A percentile compares a stretch with the other conserved stretches of the same genome.
phyloP scores from a whole-genome alignment of 371 early-diverging fungal genomes.

The Capniomyces stellatus region DNA sequence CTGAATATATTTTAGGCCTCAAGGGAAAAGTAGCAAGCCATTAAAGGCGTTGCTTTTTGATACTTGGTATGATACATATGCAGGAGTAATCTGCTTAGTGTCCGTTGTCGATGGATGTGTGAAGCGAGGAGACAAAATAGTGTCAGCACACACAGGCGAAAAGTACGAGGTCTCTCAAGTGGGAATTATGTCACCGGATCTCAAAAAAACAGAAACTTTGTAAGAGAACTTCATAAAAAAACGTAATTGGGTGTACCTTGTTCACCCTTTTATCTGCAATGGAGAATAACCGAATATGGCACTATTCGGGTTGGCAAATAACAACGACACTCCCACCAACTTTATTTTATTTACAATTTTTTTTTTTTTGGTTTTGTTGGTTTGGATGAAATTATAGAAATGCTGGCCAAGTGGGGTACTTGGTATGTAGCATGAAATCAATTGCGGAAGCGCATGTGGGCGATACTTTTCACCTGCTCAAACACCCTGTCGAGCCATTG shows the following conservation, averaged over 20 bases:
- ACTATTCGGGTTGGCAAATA: too few relatives aligned
- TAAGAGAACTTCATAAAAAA: slow-evolving; percentile 23
- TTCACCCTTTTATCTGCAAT: too few relatives aligned
- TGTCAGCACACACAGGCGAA: slow-evolving; percentile 49
- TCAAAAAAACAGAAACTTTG: slow-evolving; percentile 48
- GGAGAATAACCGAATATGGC: too few relatives aligned
- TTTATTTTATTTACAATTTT: slow-evolving; percentile 4
- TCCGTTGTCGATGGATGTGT: slow-evolving; percentile 72
- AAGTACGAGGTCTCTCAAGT: slow-evolving; percentile 79
- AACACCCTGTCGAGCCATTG: slow-evolving; percentile 42
- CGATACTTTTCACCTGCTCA: slow-evolving; percentile 73
- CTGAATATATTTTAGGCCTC: slow-evolving; percentile 16
- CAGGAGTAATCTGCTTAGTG: slow-evolving; percentile 85
- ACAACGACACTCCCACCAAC: too few relatives aligned
- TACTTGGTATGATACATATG: slow-evolving; percentile 90
- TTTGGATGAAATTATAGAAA: slow-evolving; percentile 13
- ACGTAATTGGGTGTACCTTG: too few relatives aligned
- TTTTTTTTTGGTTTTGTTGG: neutral
- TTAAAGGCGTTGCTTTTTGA: slow-evolving; percentile 83
- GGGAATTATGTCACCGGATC: slow-evolving; percentile 93
- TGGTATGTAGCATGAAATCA: slow-evolving; percentile 80
- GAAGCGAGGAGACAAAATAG: slow-evolving; percentile 57
- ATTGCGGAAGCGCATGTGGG: slow-evolving; percentile 88
- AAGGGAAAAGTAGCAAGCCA: slow-evolving; percentile 37
- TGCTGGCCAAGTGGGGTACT: slow-evolving; percentile 93